Base-by-base conservation (phyloP, 2,329 filamentous ascomycete species). In the Epichloe baconii region DNA sequence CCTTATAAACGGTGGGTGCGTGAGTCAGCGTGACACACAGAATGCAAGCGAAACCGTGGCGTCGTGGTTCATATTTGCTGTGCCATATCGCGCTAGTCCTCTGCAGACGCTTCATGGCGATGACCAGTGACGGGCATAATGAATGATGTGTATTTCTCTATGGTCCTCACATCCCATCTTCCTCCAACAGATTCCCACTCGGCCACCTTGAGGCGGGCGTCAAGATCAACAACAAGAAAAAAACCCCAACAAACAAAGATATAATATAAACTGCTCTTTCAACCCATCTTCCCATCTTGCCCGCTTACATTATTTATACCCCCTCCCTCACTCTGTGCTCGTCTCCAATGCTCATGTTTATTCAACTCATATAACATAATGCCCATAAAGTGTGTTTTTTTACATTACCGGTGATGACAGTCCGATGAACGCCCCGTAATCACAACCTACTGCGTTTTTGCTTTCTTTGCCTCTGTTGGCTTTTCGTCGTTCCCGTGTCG, bases 321-420 rank as follows among this genome's bases (percentile, higher is more conserved):
- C 17, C 5, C 37, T 14, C 7, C 17, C 36, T 14, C 4, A 17
- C 8, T 17, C 15, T 23, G 47, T 45, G 3, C 26, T 37, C 23
- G 15, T 26, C 37, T 35, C 42, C 46, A 35, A 48, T 36, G 21
- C 34, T 37, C 51, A 55, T 43, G 40, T 51, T 43, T 52, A 53
- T 44, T 49, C 55, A 54, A 51, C 44, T 48, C 50, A 50, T 46
- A 50, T 54, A 52, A 53, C 46, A 53, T 53, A 52, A 56, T 50
- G 52, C 50, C 53, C 36, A 19, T 21, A 34, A 34, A 12, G 5
- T 15, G 6, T 14, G 19, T 31, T 6, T 41, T 31, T 4, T 46
- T 41, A 42, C 8, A 42, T 23, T 41, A 26, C 47, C 19, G 44
- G 43, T 43, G 50, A 52, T 52, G 37, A 50, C 43, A 47, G 34